These are phyloP conservation scores for Starmera pachycereana DNA, from an alignment of 805 yeast species.

Conservation along the genomic window DNA sequence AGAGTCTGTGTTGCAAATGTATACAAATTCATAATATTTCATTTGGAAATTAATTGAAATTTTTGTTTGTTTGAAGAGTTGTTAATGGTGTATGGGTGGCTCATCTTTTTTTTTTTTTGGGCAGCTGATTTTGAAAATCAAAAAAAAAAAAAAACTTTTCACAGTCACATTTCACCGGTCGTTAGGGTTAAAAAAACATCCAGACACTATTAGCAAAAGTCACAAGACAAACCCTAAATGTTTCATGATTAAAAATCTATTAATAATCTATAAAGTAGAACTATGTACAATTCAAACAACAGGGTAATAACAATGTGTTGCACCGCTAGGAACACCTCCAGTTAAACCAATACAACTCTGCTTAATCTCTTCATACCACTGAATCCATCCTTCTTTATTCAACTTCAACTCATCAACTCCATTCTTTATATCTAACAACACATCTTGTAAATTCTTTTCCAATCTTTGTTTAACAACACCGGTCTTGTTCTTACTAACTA, in stretches of 20 bases:
- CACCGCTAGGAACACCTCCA: too few species aligned
- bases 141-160: too few species aligned
- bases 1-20: not conserved
- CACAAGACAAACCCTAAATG: not conserved
- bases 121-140: too few species aligned
- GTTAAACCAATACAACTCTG: conserved; percentile 20
- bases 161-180: too few species aligned
- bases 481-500: too few species aligned
- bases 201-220: not conserved
- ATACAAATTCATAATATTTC: not conserved
- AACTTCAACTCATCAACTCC: conserved; percentile 16
- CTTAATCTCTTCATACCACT: conserved; percentile 20
- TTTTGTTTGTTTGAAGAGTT: not conserved
- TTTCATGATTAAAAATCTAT: too few species aligned
- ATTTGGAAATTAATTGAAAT: not conserved
- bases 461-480: too few species aligned
- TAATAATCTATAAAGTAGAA: too few species aligned
- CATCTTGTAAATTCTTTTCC: too few species aligned
- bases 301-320: conserved; percentile 25
- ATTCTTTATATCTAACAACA: conserved; percentile 2
- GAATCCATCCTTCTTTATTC: conserved; percentile 19
- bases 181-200: not conserved
- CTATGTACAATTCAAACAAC: not conserved
- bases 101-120: too few species aligned
- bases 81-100: too few species aligned